Conservation (phyloP, 164 flowering plant genomes). For the Liquidambar formosana region DNA sequence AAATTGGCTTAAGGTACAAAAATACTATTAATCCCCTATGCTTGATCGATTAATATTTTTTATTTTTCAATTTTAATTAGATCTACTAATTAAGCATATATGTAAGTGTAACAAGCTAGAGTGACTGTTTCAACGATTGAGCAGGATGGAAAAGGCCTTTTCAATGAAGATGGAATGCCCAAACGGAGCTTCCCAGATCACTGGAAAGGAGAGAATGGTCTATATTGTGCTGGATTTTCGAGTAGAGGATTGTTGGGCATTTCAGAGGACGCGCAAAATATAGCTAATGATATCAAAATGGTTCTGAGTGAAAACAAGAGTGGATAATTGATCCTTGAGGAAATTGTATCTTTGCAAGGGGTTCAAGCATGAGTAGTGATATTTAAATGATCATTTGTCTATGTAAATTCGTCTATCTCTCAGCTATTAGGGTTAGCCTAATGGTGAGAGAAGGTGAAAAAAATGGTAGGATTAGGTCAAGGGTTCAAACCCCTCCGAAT, state of each 20-base stretch:
- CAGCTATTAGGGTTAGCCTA: no score
- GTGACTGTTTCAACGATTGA: not conserved
- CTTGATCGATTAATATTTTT: not conserved
- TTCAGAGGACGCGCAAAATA: conserved; percentile 19
- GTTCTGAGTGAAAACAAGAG: no score
- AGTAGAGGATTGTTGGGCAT: conserved; percentile 28
- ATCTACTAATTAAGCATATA: no score
- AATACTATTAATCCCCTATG: not conserved
- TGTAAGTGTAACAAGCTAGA: not conserved
- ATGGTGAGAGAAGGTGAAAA: no score
- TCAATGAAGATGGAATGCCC: conserved; percentile 37
- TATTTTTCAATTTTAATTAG: no score
- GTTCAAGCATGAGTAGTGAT: no score
- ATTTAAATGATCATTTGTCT: no score
- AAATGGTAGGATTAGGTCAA: no score
- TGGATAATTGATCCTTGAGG: no score
- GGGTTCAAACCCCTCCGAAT: no score
- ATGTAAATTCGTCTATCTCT: no score
- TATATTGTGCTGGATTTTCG: conserved; percentile 34
- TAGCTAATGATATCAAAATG: conserved; percentile 6
- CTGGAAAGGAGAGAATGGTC: conserved; percentile 42
- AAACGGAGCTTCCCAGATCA: conserved; percentile 18
- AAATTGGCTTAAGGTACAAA: conserved; percentile 48
- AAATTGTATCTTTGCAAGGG: no score
- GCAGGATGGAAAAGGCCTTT: conserved; percentile 13